Evolutionary conservation across 225 moss, liverwort and hornwort species (phyloP).

Genomic region (Pseudoscleropodium purum): DNA sequence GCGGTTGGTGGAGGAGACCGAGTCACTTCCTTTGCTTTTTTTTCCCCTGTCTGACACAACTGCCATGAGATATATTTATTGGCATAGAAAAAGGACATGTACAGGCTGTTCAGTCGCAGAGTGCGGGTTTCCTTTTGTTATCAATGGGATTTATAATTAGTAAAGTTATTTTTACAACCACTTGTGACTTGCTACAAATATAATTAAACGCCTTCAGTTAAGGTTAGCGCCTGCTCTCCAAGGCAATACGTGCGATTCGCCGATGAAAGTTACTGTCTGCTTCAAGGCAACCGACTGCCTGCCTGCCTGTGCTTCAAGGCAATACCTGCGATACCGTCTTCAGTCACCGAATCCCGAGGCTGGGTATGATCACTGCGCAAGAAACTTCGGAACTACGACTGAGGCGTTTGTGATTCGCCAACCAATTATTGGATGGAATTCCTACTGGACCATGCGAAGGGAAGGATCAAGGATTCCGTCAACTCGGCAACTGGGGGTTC

Average conservation of each 20-base stretch:
- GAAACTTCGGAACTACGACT: no score
- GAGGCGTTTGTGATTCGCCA: not conserved
- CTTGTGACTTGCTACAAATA: not conserved
- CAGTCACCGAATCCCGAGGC: no score
- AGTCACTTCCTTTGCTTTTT: not conserved
- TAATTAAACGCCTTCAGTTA: not conserved
- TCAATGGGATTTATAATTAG: not conserved
- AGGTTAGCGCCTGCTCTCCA: not conserved
- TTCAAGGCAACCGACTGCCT: no score
- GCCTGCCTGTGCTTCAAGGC: no score
- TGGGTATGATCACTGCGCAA: no score
- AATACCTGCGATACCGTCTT: not conserved
- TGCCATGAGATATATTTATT: not conserved
- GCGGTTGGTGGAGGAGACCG: not conserved
- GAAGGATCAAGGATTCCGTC: not conserved
- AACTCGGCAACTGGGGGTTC: not conserved
- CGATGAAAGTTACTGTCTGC: no score
- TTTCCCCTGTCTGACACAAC: not conserved
- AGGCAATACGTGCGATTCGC: no score
- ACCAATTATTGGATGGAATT: not conserved
- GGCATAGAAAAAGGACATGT: not conserved
- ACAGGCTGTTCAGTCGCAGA: not conserved
- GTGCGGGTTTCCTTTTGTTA: not conserved
- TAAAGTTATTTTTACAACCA: no score
- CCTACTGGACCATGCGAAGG: no score